These are phyloP conservation scores for Pseudogymnoascus sp. DNA, from an alignment of 2,329 filamentous ascomycete species.

Conservation along the genomic window DNA sequence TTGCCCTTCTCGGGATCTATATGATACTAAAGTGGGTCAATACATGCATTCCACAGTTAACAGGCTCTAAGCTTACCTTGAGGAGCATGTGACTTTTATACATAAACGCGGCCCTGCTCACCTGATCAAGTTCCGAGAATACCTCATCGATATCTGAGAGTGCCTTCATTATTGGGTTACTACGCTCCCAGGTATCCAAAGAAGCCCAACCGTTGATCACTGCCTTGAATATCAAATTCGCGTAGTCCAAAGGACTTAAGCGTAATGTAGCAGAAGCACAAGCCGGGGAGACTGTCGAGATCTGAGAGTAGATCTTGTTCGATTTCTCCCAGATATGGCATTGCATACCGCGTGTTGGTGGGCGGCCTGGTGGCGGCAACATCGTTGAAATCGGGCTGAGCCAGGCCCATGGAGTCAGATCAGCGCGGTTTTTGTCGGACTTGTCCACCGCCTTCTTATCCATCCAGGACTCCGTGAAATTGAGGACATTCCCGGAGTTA, in stretches of 20 bases:
- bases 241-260: background rate
- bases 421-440: background rate
- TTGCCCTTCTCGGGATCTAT: constrained; percentile 12
- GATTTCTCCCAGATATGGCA: constrained; percentile 13
- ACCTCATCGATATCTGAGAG: constrained; percentile 15
- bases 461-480: background rate
- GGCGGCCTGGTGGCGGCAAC: constrained; percentile 4
- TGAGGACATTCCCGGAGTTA: background rate
- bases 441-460: background rate
- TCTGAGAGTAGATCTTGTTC: constrained; percentile 13
- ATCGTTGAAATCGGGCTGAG: background rate
- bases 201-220: constrained; percentile 6
- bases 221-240: constrained; percentile 4
- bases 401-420: background rate
- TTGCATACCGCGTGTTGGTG: background rate
- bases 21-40: constrained; percentile 13
- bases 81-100: constrained; percentile 16
- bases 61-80: constrained; percentile 10
- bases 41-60: background rate
- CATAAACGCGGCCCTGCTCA: constrained; percentile 15
- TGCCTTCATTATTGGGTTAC: constrained; percentile 15
- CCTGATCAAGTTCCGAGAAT: constrained; percentile 15
- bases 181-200: constrained; percentile 11
- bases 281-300: background rate
- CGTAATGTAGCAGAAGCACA: background rate